Evolutionary conservation across 1,284 basidiomycete species (phyloP).

Genomic region (Earliella scabrosa): DNA sequence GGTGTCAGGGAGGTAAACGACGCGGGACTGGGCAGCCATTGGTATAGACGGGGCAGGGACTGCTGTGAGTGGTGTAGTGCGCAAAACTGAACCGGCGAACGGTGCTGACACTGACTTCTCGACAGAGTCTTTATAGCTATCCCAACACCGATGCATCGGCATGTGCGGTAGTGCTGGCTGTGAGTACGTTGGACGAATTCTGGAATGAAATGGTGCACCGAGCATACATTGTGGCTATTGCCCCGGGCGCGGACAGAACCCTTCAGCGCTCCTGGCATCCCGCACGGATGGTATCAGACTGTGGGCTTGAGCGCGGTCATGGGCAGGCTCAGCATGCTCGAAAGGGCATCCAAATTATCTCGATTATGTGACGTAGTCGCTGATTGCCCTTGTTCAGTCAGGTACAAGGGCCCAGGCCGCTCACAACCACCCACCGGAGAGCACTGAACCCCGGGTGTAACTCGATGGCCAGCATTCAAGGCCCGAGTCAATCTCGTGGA

Average conservation of each 20-base stretch:
- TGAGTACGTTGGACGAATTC: not conserved
- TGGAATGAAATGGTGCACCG: not conserved
- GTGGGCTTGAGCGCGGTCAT: not conserved
- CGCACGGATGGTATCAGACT: not conserved
- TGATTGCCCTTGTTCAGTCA: too few relatives aligned
- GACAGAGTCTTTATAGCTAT: not conserved
- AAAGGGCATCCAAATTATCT: too few relatives aligned
- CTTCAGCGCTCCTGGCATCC: not conserved
- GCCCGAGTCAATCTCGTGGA: too few relatives aligned
- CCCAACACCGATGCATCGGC: not conserved
- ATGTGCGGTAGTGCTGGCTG: not conserved
- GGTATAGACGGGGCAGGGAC: not conserved
- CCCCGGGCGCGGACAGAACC: not conserved
- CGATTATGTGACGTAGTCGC: not conserved
- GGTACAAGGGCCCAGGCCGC: too few relatives aligned
- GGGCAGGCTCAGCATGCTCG: not conserved
- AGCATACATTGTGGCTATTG: not conserved
- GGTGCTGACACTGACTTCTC: not conserved
- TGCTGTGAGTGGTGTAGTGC: not conserved
- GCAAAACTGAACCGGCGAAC: not conserved
- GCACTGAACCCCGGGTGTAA: too few relatives aligned
- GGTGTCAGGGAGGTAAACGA: conserved; percentile 11
- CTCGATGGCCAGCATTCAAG: too few relatives aligned
- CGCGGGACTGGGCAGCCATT: not conserved
- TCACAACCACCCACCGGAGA: too few relatives aligned